These are phyloP conservation scores for Teunomyces tritomae DNA, from an alignment of 805 yeast genomes.

Conservation along the genomic window DNA sequence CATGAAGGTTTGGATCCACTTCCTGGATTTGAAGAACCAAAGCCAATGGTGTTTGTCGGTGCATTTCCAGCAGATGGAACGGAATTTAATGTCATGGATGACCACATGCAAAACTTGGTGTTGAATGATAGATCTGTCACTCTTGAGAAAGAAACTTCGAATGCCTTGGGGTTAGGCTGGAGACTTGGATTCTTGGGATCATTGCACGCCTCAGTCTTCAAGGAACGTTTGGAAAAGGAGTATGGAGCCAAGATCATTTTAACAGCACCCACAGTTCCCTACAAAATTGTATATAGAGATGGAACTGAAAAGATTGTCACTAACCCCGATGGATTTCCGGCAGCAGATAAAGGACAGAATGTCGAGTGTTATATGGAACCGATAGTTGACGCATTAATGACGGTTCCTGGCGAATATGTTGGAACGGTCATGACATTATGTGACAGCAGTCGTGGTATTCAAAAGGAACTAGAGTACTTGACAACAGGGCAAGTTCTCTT, in stretches of 20 bases:
- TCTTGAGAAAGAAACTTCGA: constrained; percentile 84
- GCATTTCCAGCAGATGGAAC: constrained; percentile 96
- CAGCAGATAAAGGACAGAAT: constrained; percentile 44
- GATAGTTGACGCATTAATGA: constrained; percentile 83
- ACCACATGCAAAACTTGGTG: constrained; percentile 82
- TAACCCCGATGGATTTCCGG: constrained; percentile 94
- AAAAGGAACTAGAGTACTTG: constrained; percentile 72
- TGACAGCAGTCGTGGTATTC: constrained; percentile 79
- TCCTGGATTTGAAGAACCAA: constrained; percentile 94
- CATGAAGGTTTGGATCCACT: constrained; percentile 63
- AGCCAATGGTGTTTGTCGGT: constrained; percentile 98
- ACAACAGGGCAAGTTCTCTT: constrained; percentile 78
- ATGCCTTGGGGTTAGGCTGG: constrained; percentile 97
- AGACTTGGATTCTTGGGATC: constrained; percentile 93
- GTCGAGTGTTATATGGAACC: constrained; percentile 71
- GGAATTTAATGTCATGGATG: constrained; percentile 86
- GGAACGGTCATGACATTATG: constrained; percentile 87
- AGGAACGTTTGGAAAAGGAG: constrained; percentile 87
- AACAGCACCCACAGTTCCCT: constrained; percentile 96
- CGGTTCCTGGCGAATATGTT: constrained; percentile 84
- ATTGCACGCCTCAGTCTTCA: constrained; percentile 90
- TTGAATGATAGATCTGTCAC: constrained; percentile 91
- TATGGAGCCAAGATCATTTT: constrained; percentile 90
- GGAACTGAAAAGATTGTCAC: constrained; percentile 67
- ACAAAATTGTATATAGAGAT: constrained; percentile 65